Evolutionary conservation across 495 filamentous ascomycete genomes (phyloP).

Genomic region (Tetracladium setigerum): DNA sequence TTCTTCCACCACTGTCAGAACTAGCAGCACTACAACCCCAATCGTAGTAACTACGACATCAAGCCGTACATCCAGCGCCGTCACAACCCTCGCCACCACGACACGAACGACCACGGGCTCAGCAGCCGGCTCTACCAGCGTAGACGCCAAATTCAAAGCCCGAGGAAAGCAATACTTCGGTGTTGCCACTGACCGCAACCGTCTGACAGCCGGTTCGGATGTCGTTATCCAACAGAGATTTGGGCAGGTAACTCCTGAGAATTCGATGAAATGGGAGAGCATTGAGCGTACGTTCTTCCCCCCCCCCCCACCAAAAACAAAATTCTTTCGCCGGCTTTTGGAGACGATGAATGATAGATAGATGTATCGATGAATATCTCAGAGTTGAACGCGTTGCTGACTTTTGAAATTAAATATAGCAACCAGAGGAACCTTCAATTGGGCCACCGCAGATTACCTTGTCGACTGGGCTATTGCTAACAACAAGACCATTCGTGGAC

Average conservation of each 20-base stretch:
- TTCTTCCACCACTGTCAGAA: too few relatives aligned
- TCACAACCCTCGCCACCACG: too few relatives aligned
- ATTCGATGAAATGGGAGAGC: slow-evolving; percentile 55
- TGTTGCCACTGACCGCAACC: slow-evolving; percentile 44
- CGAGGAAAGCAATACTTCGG: slow-evolving; percentile 59
- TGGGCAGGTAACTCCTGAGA: slow-evolving; percentile 58
- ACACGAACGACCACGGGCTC: too few relatives aligned
- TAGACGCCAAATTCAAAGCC: slow-evolving; percentile 47
- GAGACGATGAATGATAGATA: slow-evolving; percentile 9
- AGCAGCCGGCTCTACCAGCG: slow-evolving; percentile 25
- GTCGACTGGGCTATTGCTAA: slow-evolving; percentile 51
- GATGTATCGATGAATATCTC: slow-evolving; percentile 3
- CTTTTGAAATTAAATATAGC: slow-evolving; percentile 1
- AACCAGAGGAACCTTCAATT: slow-evolving; percentile 41
- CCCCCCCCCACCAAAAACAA: not conserved
- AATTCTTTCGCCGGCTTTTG: slow-evolving; percentile 1
- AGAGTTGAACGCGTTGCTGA: slow-evolving; percentile 7
- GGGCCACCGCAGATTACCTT: slow-evolving; percentile 43
- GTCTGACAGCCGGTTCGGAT: slow-evolving; percentile 42
- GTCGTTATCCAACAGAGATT: slow-evolving; percentile 53
- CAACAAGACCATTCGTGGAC: slow-evolving; percentile 52
- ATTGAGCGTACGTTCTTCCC: slow-evolving; percentile 26
- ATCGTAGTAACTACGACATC: too few relatives aligned
- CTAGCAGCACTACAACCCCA: too few relatives aligned
- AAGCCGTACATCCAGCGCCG: too few relatives aligned